phyloP scores from a whole-genome alignment of 768 basidiomycete genomes.

The Boletus reticuloceps region DNA sequence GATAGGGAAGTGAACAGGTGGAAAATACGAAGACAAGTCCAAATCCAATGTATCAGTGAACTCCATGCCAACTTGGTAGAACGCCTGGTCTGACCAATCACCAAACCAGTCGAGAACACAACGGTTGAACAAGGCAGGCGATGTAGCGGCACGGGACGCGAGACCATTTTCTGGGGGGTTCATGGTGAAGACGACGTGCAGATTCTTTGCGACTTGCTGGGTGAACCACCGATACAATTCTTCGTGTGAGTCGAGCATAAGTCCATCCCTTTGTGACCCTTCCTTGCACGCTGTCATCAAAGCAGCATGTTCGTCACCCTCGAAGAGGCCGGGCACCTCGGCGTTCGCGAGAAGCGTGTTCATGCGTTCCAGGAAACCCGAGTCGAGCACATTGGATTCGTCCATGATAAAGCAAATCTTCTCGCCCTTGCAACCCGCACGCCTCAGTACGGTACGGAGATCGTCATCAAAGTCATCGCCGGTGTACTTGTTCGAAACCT shows the following conservation, averaged over 20 bases:
- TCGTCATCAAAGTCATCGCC: slow-evolving; percentile 99
- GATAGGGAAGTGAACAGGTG: slow-evolving; percentile 83
- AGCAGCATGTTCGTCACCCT: slow-evolving; percentile 98
- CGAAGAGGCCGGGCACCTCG: slow-evolving; percentile 99
- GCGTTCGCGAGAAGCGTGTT: slow-evolving; percentile 98
- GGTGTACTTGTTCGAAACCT: slow-evolving; percentile 98
- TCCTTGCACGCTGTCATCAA: slow-evolving; percentile 99
- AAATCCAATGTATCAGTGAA: slow-evolving; percentile 94
- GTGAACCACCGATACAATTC: slow-evolving; percentile 99
- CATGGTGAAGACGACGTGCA: slow-evolving; percentile 99
- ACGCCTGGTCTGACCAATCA: slow-evolving; percentile 98
- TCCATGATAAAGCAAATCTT: slow-evolving; percentile 99
- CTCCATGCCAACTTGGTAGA: slow-evolving; percentile 97
- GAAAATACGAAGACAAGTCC: slow-evolving; percentile 76
- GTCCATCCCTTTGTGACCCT: slow-evolving; percentile 96
- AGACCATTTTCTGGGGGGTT: slow-evolving; percentile 96
- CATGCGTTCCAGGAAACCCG: slow-evolving; percentile 99
- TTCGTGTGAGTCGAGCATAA: slow-evolving; percentile 98
- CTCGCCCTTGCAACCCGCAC: slow-evolving; percentile 96
- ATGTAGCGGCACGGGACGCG: slow-evolving; percentile 94
- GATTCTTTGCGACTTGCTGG: slow-evolving; percentile 94
- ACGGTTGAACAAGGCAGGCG: slow-evolving; percentile 97
- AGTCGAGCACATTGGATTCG: slow-evolving; percentile 98
- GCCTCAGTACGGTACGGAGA: slow-evolving; percentile 88
- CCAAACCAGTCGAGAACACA: slow-evolving; percentile 99